A percentile compares a stretch with the other conserved stretches of the same genome.
phyloP scores from a whole-genome alignment of 2,329 filamentous ascomycete genomes.

The Teratosphaeria viscida region DNA sequence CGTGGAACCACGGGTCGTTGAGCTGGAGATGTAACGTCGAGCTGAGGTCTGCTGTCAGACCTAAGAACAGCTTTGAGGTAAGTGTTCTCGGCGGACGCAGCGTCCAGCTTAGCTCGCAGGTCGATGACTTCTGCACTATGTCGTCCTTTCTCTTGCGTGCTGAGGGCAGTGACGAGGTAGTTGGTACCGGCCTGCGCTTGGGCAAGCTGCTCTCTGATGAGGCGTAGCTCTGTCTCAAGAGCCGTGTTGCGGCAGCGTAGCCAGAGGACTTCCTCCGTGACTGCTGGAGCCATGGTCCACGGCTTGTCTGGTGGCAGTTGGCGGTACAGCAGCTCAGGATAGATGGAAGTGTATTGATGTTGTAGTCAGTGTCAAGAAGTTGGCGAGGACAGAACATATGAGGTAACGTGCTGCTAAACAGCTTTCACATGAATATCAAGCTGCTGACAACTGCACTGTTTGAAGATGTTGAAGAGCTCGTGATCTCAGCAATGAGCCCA shows the following conservation, averaged over 20 bases:
- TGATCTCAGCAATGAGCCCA: neutral
- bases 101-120: conserved; percentile 4
- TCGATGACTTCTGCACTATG: neutral
- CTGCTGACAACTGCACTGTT: neutral
- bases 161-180: conserved; percentile 11
- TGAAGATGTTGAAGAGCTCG: neutral
- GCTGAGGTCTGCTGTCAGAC: neutral
- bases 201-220: conserved; percentile 14
- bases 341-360: neutral
- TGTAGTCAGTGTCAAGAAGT: neutral
- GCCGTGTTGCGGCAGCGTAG: conserved; percentile 12
- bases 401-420: neutral
- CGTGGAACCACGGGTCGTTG: neutral
- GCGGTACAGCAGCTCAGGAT: neutral
- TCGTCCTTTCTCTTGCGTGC: conserved; percentile 1
- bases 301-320: neutral
- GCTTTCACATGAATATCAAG: neutral
- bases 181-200: conserved; percentile 11
- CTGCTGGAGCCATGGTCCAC: neutral
- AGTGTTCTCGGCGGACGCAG: conserved; percentile 3
- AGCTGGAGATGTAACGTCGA: neutral
- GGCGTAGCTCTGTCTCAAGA: conserved; percentile 18
- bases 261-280: conserved; percentile 4
- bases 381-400: neutral
- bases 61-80: neutral